Conservation (phyloP, 805 yeast genomes). For the Priceomyces melissophilus region DNA sequence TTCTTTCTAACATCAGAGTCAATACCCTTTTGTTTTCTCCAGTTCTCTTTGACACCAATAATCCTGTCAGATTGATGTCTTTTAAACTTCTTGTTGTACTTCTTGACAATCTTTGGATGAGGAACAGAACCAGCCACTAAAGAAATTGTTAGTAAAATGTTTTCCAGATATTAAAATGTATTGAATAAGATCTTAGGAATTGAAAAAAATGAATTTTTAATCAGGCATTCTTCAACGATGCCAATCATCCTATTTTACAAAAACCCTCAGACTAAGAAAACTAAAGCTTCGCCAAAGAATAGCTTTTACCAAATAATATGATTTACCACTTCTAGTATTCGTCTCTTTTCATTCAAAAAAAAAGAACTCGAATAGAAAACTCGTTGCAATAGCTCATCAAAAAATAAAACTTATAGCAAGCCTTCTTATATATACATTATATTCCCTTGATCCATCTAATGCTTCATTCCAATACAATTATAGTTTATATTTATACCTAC, state of each 20-base stretch:
- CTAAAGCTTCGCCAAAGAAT: no score
- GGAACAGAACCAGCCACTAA: conserved; percentile 92
- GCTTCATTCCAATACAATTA: no score
- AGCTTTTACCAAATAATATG: no score
- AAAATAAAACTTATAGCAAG: no score
- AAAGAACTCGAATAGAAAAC: no score
- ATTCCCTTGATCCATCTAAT: no score
- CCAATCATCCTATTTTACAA: no score
- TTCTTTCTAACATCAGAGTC: conserved; percentile 99
- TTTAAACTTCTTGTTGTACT: conserved; percentile 98
- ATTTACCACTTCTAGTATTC: no score
- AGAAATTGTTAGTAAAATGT: conserved; percentile 21
- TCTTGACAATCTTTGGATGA: conserved; percentile 99
- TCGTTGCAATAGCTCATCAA: no score
- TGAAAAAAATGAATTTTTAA: neutral
- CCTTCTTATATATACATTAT: no score
- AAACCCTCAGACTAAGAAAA: no score
- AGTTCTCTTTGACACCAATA: conserved; percentile 95
- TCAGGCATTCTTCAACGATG: neutral
- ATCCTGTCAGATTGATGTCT: conserved; percentile 99
- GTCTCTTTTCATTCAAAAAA: no score
- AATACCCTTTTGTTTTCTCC: conserved; percentile 99
- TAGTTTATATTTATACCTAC: conserved; percentile 1
- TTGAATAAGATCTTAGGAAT: neutral
- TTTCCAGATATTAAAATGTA: neutral